Evolutionary conservation across 805 yeast species (phyloP).

Genomic region (Yarrowia keelungensis): DNA sequence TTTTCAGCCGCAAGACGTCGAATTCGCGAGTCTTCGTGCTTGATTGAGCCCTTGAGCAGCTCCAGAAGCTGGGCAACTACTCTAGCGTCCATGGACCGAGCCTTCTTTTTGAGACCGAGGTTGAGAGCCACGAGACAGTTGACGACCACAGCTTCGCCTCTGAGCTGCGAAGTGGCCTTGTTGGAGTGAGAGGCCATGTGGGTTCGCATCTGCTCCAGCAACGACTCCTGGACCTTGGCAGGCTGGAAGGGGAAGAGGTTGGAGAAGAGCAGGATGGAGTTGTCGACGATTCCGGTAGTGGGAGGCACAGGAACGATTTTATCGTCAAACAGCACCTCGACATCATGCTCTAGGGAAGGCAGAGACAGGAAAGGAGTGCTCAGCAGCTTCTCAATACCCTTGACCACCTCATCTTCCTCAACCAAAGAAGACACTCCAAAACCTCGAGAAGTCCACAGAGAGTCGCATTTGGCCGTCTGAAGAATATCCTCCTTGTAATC

Average conservation of each 20-base stretch:
- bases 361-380: slow-evolving; percentile 46
- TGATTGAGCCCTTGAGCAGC: slow-evolving; percentile 56
- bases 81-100: slow-evolving; percentile 43
- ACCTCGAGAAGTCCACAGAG: slow-evolving; percentile 27
- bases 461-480: slow-evolving; percentile 20
- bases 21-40: slow-evolving; percentile 53
- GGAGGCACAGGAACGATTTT: slow-evolving; percentile 46
- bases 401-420: slow-evolving; percentile 46
- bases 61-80: slow-evolving; percentile 60
- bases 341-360: slow-evolving; percentile 40
- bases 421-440: slow-evolving; percentile 43
- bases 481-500: slow-evolving; percentile 30
- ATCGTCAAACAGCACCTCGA: slow-evolving; percentile 10
- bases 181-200: slow-evolving; percentile 48
- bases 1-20: slow-evolving; percentile 62
- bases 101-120: slow-evolving; percentile 52
- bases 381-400: slow-evolving; percentile 53
- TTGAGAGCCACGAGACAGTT: slow-evolving; percentile 72
- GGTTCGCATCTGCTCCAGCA: slow-evolving; percentile 79
- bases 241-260: slow-evolving; percentile 73
- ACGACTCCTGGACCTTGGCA: slow-evolving; percentile 80
- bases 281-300: slow-evolving; percentile 67
- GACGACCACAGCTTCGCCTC: slow-evolving; percentile 58
- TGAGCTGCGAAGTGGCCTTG: slow-evolving; percentile 30
- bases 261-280: slow-evolving; percentile 78